Conservation (phyloP, 768 basidiomycete species). For the Dacryopinax spathularia region DNA sequence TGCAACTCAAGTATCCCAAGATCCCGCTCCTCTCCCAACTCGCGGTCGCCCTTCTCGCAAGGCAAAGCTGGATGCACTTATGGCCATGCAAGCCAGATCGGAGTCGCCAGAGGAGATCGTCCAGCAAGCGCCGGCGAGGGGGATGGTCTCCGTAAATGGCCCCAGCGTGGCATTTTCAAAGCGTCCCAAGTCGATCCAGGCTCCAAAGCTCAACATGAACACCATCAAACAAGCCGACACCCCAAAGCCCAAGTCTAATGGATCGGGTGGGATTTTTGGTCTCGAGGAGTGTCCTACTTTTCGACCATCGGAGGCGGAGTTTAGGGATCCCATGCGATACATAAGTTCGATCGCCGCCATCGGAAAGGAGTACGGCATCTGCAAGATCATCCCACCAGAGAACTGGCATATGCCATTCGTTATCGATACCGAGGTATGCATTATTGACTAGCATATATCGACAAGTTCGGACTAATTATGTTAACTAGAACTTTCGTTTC, state of each 20-base stretch:
- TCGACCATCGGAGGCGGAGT: conserved; percentile 81
- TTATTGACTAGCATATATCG: neutral
- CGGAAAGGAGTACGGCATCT: conserved; percentile 72
- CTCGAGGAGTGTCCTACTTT: conserved; percentile 81
- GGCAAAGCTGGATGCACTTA: conserved; percentile 79
- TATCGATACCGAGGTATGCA: conserved; percentile 77
- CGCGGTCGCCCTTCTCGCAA: conserved; percentile 64
- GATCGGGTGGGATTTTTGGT: conserved; percentile 51
- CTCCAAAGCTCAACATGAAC: conserved; percentile 3
- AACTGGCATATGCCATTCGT: conserved; percentile 95
- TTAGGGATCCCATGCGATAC: conserved; percentile 86
- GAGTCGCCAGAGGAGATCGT: conserved; percentile 40
- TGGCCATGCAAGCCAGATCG: conserved; percentile 56
- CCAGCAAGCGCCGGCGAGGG: conserved; percentile 37
- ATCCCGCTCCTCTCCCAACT: neutral
- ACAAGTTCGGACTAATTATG: neutral
- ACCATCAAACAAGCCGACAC: conserved; percentile 6
- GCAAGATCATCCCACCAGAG: conserved; percentile 86
- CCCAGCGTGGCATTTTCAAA: conserved; percentile 6
- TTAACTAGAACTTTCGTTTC: conserved; percentile 69
- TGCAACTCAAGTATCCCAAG: neutral
- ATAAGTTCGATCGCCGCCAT: conserved; percentile 63
- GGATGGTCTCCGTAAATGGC: conserved; percentile 8
- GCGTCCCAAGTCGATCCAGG: conserved; percentile 1
- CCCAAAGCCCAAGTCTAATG: neutral